These are phyloP conservation scores for Lobosporangium transversale DNA, from an alignment of 192 early-diverging fungal genomes.

Conservation along the genomic window DNA sequence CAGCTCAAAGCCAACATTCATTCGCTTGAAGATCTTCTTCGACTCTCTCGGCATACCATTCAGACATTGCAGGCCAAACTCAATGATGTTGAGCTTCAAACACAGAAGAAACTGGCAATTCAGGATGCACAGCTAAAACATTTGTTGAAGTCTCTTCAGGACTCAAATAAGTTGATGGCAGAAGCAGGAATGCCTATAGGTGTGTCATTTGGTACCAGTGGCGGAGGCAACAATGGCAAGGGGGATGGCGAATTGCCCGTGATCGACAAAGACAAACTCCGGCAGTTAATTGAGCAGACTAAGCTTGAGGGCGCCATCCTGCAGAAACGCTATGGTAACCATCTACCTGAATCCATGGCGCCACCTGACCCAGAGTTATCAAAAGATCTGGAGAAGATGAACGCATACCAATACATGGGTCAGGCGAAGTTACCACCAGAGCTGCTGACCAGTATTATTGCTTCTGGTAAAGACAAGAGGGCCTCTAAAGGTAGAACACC, in stretches of 20 bases:
- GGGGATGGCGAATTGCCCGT: too few relatives aligned
- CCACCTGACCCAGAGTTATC: slow-evolving; percentile 18
- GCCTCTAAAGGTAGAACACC: slow-evolving; percentile 4
- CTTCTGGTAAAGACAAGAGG: neutral
- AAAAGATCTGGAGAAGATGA: slow-evolving; percentile 28
- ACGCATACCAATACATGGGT: slow-evolving; percentile 32
- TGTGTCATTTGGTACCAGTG: slow-evolving; percentile 5
- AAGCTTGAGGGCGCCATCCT: slow-evolving; percentile 46
- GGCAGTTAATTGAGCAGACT: slow-evolving; percentile 42
- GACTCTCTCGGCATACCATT: slow-evolving; percentile 83
- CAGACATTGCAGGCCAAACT: slow-evolving; percentile 77
- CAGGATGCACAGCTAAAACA: slow-evolving; percentile 77
- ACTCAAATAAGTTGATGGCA: slow-evolving; percentile 63
- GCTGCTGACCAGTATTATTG: slow-evolving; percentile 1
- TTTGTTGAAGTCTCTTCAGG: slow-evolving; percentile 66
- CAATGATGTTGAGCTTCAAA: slow-evolving; percentile 72
- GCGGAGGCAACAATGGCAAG: slow-evolving; percentile 1
- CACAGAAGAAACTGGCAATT: slow-evolving; percentile 71
- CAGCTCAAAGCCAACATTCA: slow-evolving; percentile 75
- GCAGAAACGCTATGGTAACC: slow-evolving; percentile 45
- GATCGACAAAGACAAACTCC: slow-evolving; percentile 43
- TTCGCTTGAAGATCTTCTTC: slow-evolving; percentile 74
- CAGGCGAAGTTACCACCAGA: slow-evolving; percentile 5
- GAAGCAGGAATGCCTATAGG: slow-evolving; percentile 46
- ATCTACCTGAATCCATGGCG: slow-evolving; percentile 14